Conservation (phyloP, 129 eudicot genomes). For the Glebionis coronaria region DNA sequence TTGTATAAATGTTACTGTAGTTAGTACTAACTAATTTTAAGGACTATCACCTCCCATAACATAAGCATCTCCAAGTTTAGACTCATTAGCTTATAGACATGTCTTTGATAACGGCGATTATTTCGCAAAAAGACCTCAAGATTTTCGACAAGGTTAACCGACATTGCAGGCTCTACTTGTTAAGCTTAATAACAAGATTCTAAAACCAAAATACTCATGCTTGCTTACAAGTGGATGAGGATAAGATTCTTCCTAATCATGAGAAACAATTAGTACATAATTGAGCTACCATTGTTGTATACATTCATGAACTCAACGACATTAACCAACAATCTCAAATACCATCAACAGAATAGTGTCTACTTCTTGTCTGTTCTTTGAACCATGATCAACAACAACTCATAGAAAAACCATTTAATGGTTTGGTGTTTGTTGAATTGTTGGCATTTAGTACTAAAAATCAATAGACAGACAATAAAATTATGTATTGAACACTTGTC, state of each 20-base stretch:
- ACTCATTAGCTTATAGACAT: too few relatives aligned
- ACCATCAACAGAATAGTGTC: conserved; percentile 13
- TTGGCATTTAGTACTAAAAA: background rate
- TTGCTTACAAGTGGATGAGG: conserved; percentile 28
- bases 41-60: too few relatives aligned
- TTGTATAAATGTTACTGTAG: too few relatives aligned
- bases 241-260: conserved; percentile 38
- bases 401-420: conserved; percentile 1
- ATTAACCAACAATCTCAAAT: conserved; percentile 22
- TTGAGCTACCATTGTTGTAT: conserved; percentile 14
- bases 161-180: background rate
- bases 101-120: too few relatives aligned
- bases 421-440: conserved; percentile 8
- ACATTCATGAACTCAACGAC: conserved; percentile 30
- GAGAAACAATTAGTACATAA: conserved; percentile 22
- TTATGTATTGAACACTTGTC: conserved; percentile 3
- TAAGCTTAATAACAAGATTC: conserved; percentile 18
- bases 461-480: background rate
- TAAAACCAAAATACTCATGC: conserved; percentile 18
- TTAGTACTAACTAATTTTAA: too few relatives aligned
- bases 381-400: conserved; percentile 21
- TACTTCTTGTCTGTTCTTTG: conserved; percentile 25
- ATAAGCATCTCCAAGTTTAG: too few relatives aligned
- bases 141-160: background rate
- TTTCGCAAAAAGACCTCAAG: too few relatives aligned